Base-by-base conservation (phyloP, 495 filamentous ascomycete genomes). In the Jackrogersella minutella region DNA sequence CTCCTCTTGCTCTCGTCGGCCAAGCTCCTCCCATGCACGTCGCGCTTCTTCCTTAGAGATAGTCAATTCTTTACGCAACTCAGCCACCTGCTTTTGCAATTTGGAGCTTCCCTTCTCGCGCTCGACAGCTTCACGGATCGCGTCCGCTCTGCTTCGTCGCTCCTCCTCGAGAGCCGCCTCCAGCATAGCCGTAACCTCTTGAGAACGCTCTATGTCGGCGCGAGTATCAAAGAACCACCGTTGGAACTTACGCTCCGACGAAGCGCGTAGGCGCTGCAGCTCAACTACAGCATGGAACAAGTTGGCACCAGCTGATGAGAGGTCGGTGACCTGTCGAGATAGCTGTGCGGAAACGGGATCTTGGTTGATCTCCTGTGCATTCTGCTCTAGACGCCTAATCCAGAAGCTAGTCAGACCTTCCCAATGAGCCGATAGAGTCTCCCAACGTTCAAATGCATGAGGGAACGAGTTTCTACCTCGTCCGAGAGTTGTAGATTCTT, bases 261-360 rank as follows among this genome's bases (percentile, higher is more conserved):
- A 96, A 16, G 96, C 95, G 17, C 95, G 91, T 11, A 99, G 83
- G n/a, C 95, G 89, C 71, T 99, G 95, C 30, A 99, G 80, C 74
- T 99, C 95, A 11, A 99, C 94, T 1, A 99, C 93, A 5, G 96
- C 95, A 73, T 98, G 95, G 75, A 99, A 99, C 5, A 99, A 84
- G 71, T 98, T 99, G 17, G 95, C 96, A 21, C 95, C 95, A 3
- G 95, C 95, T 13, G 95, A 96, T 22, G 94, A 96, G 9, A 99
- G 84, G 73, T 99, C 95, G 0, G 91, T 96, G 44, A 99, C 93
- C 73, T 99, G 95, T 37, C 95, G 88, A 9, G 92, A 90, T 72
- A 99, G 87, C 72, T 97, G 93, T 47, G 91, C 86, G 36, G 89
- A 92, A 16, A 97, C 79, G 0, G 94, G 92, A 68, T 96, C 90